Conservation (phyloP, 1,284 basidiomycete genomes). For the Ustilago hordei region DNA sequence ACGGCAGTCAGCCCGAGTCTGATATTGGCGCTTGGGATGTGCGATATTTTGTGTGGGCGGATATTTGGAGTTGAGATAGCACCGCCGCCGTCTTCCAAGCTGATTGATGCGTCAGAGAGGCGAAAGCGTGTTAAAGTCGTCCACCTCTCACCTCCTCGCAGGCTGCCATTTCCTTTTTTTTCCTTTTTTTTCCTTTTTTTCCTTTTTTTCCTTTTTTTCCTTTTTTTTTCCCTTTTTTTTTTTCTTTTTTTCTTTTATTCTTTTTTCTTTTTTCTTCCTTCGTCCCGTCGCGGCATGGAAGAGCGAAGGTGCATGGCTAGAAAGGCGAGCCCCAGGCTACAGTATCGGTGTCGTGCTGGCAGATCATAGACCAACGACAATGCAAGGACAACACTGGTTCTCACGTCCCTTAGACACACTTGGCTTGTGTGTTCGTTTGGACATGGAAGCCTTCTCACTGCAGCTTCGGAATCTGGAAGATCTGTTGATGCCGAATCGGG, state of each 20-base stretch:
- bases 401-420: neutral
- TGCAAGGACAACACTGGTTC: neutral
- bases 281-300: neutral
- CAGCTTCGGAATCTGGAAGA: slow-evolving; percentile 3
- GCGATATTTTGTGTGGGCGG: neutral
- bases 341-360: neutral
- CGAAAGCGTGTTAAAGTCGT: neutral
- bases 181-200: too few relatives aligned
- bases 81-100: neutral
- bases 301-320: neutral
- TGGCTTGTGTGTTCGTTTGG: neutral
- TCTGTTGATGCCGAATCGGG: neutral
- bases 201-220: too few relatives aligned
- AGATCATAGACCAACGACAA: neutral
- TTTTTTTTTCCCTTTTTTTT: too few relatives aligned
- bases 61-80: neutral
- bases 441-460: neutral
- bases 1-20: neutral
- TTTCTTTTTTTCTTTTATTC: neutral
- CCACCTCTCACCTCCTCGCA: neutral
- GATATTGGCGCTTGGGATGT: slow-evolving; percentile 2
- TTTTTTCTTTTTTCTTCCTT: slow-evolving; percentile 1
- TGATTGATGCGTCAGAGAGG: slow-evolving; percentile 3
- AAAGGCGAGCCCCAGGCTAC: neutral
- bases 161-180: neutral